Evolutionary conservation across 1,139 yeast genomes (phyloP), one percentile per base, ranked within the genome.

Genomic region (Saccharomyces hybrid): DNA sequence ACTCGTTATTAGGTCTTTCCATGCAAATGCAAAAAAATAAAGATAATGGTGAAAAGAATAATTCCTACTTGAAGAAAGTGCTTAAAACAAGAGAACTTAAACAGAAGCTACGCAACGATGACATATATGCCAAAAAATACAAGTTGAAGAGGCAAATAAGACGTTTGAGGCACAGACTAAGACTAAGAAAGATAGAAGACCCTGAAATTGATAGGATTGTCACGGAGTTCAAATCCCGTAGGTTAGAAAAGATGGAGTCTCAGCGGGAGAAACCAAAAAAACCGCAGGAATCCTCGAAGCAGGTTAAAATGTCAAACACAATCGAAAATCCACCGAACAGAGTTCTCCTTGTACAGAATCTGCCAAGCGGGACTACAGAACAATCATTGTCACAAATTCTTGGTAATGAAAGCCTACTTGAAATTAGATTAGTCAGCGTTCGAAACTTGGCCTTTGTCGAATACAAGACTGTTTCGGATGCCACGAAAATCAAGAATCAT

Each of bases 381-480:
- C 77, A 73, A 0, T 71, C 70, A 6, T 66, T 72, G 1, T 73
- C 66, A 0, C 75, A 72, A 4, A 62, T 70, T 11, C 81, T 71
- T 60, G 69, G 74, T 2, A 95, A 95, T 0, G 86, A 83, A 58
- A 64, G 61, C 3, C 56, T 67, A 13, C 71, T 79, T 27, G 87
- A 83, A 57, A 75, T 84, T 1, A 80, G 96, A 53, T 72, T 82
- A 51, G 89, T 93, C 38, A 76, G 79, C 2, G 81, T 83, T 1
- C 78, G 89, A 50, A 78, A 80, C 47, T 79, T 93, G 53, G 95
- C 95, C 6, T 86, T 93, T 69, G 79, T 93, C 11, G 97, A 93
- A 63, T 93, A 84, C 67, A 83, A 79, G 38, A 71, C 74, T 5
- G 85, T 81, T 28, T 70, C 67, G 4, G 74, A 75, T 48, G 84